Evolutionary conservation across 2,329 filamentous ascomycete species (phyloP).

Genomic region (Pseudogymnoascus sp.): DNA sequence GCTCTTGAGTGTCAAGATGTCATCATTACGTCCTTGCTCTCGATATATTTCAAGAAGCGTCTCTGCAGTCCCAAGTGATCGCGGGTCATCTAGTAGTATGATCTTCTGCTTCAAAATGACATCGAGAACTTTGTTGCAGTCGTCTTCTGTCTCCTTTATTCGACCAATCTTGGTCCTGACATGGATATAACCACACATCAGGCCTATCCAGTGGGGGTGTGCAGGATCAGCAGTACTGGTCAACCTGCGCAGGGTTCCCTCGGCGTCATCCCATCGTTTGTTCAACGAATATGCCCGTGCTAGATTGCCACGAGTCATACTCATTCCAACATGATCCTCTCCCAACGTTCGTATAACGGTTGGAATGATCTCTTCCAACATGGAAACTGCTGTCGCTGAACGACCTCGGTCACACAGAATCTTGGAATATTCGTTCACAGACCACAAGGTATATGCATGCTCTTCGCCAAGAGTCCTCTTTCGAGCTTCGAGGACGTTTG

Average conservation of each 20-base stretch:
- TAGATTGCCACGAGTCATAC: conserved; percentile 18
- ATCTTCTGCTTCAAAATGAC: conserved; percentile 6
- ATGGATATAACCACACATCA: conserved; percentile 16
- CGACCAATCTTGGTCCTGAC: conserved; percentile 12
- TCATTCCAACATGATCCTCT: conserved; percentile 17
- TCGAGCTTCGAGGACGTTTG: conserved; percentile 16
- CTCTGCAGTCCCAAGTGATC: background rate
- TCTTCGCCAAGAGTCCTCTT: conserved; percentile 24
- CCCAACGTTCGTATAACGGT: conserved; percentile 14
- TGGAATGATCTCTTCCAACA: conserved; percentile 18
- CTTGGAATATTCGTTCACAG: conserved; percentile 28
- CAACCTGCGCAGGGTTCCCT: background rate
- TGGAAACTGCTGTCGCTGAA: conserved; percentile 17
- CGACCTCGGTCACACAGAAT: conserved; percentile 23
- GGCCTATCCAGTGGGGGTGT: conserved; percentile 15
- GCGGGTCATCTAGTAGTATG: background rate
- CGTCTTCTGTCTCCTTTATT: conserved; percentile 11
- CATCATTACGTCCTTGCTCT: background rate
- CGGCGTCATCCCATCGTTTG: conserved; percentile 5
- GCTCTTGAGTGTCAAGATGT: background rate
- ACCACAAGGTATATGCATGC: conserved; percentile 29
- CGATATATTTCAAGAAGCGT: background rate
- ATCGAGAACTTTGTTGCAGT: conserved; percentile 11
- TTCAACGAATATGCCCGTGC: conserved; percentile 15
- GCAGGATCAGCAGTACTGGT: conserved; percentile 1